Conservation (phyloP, 2,329 filamentous ascomycete genomes). For the Aureobasidium sp. region DNA sequence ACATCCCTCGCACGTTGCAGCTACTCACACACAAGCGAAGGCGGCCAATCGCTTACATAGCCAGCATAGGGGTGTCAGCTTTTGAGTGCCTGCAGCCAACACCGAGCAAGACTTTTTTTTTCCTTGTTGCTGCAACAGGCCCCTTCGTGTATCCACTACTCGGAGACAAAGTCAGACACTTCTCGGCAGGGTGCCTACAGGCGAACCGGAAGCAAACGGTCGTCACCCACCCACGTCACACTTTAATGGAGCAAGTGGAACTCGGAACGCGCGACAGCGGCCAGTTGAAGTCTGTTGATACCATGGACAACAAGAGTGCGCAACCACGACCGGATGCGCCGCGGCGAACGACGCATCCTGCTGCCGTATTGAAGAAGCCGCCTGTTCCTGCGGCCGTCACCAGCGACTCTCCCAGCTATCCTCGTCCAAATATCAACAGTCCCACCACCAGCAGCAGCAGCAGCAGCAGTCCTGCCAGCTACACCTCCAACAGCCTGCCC, state of each 20-base stretch:
- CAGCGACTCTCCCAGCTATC: not conserved
- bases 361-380: not conserved
- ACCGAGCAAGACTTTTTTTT: not conserved
- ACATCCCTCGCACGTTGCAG: not conserved
- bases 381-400: not conserved
- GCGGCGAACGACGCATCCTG: conserved; percentile 1
- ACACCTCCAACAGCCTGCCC: conserved; percentile 13
- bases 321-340: not conserved
- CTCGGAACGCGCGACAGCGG: not conserved
- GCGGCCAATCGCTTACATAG: not conserved
- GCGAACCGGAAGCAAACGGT: not conserved
- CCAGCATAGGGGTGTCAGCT: not conserved
- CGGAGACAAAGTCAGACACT: not conserved
- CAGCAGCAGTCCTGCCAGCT: not conserved
- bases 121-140: not conserved
- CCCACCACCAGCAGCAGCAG: not conserved
- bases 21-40: not conserved
- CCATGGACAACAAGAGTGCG: not conserved
- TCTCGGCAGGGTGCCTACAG: not conserved
- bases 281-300: not conserved
- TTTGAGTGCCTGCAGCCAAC: not conserved
- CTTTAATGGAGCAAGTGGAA: conserved; percentile 3
- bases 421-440: not conserved
- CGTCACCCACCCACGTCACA: conserved; percentile 4
- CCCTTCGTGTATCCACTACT: not conserved